Percentiles rank a stretch among this genome's conserved stretches.
Evolutionary conservation across 306 rosid species (phyloP).

Genomic region (Cucumis melo): DNA sequence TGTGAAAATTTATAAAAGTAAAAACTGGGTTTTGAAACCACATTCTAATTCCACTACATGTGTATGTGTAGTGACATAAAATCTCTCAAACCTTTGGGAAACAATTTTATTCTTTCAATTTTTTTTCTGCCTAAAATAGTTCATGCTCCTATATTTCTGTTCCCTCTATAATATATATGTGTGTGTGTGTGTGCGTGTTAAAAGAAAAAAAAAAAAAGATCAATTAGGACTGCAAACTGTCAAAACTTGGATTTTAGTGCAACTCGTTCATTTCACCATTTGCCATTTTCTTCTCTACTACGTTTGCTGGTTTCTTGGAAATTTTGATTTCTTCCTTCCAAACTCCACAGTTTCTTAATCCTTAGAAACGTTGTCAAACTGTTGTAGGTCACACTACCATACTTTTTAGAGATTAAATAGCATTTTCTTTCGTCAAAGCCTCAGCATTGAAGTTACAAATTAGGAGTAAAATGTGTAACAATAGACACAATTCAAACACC

Average conservation of each 20-base stretch:
- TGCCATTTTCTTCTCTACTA: not conserved
- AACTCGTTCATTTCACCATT: not conserved
- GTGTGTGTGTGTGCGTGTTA: too few relatives aligned
- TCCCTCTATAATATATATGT: not conserved
- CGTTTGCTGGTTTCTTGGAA: not conserved
- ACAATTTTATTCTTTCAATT: not conserved
- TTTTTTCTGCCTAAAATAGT: not conserved
- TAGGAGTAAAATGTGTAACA: not conserved
- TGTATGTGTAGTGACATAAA: too few relatives aligned
- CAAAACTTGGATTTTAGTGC: not conserved
- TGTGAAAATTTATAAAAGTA: not conserved
- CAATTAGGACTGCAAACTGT: not conserved
- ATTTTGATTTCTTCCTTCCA: not conserved
- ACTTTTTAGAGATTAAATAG: too few relatives aligned
- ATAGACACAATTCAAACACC: not conserved
- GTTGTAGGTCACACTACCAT: too few relatives aligned
- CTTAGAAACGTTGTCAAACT: too few relatives aligned
- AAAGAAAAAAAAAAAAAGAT: not conserved
- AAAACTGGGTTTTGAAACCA: not conserved
- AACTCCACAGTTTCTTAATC: not conserved
- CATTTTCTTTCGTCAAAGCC: too few relatives aligned
- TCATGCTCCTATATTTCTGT: not conserved
- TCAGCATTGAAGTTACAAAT: not conserved
- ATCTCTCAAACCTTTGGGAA: not conserved
- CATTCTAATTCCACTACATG: not conserved